These are phyloP conservation scores for Daldinia eschscholtzii DNA, from an alignment of 2,329 filamentous ascomycete genomes.

Conservation along the genomic window DNA sequence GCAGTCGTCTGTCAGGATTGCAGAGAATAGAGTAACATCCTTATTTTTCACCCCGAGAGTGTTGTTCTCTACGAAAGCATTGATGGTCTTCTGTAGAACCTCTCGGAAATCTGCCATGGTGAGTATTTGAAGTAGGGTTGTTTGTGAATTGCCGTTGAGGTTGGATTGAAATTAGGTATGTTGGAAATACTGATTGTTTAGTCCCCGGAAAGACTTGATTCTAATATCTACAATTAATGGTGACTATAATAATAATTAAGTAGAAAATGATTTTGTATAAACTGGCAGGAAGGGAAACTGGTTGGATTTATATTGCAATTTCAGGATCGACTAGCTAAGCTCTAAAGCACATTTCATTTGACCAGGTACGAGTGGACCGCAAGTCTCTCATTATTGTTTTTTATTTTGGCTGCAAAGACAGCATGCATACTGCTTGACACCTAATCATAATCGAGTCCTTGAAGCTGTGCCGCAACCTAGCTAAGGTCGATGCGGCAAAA, in stretches of 20 bases:
- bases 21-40: not conserved
- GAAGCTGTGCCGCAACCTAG: not conserved
- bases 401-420: not conserved
- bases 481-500: not conserved
- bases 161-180: too few relatives aligned
- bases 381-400: not conserved
- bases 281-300: not conserved
- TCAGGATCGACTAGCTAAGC: too few relatives aligned
- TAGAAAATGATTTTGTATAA: not conserved
- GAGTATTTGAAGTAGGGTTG: not conserved
- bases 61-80: conserved; percentile 1
- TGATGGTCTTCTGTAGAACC: not conserved
- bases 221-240: not conserved
- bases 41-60: not conserved
- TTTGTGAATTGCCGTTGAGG: not conserved
- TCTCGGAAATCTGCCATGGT: not conserved
- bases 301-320: not conserved
- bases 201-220: not conserved
- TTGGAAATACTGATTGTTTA: not conserved
- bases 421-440: not conserved
- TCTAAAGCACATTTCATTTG: too few relatives aligned
- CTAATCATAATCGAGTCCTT: not conserved
- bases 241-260: not conserved
- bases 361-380: too few relatives aligned
- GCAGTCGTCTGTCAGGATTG: conserved; percentile 3